Evolutionary conservation across 2,329 filamentous ascomycete genomes (phyloP).

Genomic region (Fusarium denticulatum): DNA sequence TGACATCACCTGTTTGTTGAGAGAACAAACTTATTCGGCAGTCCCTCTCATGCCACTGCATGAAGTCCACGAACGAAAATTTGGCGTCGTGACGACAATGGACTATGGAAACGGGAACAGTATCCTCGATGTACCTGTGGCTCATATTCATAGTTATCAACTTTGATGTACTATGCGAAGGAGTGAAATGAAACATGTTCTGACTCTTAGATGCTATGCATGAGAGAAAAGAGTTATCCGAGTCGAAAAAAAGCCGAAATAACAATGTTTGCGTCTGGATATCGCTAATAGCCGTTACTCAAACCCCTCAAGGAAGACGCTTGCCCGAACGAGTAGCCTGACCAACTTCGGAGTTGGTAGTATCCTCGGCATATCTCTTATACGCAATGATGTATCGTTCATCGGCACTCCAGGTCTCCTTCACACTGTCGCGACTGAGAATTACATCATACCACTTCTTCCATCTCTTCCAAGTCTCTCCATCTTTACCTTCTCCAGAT

Average conservation of each 20-base stretch:
- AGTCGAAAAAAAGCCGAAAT: neutral
- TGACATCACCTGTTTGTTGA: neutral
- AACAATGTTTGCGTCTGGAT: no score
- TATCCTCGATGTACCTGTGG: neutral
- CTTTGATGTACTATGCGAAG: no score
- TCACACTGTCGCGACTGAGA: conserved; percentile 68
- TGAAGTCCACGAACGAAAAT: neutral
- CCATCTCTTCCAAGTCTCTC: conserved; percentile 74
- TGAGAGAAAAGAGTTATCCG: neutral
- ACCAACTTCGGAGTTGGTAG: conserved; percentile 68
- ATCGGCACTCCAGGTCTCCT: conserved; percentile 73
- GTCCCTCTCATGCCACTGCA: neutral
- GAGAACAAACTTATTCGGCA: neutral
- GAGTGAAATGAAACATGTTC: neutral
- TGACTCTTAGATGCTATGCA: neutral
- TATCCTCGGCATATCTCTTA: conserved; percentile 72
- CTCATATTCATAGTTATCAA: neutral
- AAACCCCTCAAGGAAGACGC: conserved; percentile 61
- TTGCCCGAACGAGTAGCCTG: conserved; percentile 71
- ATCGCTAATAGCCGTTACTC: neutral
- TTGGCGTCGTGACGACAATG: neutral
- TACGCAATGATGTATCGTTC: conserved; percentile 76
- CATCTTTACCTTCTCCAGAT: conserved; percentile 66
- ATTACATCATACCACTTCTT: conserved; percentile 70
- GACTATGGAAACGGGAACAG: neutral